Percentiles rank a stretch among this genome's conserved stretches.
Evolutionary conservation across 129 eudicot species (phyloP).

Genomic region (Chrysanthemum lavandulifolium): DNA sequence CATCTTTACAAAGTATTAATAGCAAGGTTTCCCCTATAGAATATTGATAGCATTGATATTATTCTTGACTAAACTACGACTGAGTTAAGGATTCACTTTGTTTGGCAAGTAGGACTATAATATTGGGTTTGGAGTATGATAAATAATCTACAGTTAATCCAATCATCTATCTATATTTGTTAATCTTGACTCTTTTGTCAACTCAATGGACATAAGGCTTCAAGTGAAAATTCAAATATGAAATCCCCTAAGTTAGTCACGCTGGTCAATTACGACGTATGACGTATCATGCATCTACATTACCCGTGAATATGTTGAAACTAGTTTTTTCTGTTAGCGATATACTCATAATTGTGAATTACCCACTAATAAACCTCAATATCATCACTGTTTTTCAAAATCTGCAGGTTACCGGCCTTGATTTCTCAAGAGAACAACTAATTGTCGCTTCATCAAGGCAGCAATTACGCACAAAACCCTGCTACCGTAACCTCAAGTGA

Average conservation of each 20-base stretch:
- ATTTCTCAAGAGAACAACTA: constrained; percentile 85
- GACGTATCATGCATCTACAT: neutral
- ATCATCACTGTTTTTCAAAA: neutral
- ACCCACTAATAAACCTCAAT: neutral
- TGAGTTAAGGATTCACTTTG: too few relatives aligned
- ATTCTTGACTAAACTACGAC: too few relatives aligned
- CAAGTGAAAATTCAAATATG: neutral
- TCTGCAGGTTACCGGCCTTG: constrained; percentile 75
- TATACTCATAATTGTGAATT: neutral
- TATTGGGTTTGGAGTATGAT: too few relatives aligned
- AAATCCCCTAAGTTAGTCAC: neutral
- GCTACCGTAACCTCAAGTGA: constrained; percentile 86
- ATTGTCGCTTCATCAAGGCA: constrained; percentile 73
- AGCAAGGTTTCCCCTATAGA: neutral
- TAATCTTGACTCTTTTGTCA: neutral
- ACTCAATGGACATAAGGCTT: neutral
- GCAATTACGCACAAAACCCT: constrained; percentile 45
- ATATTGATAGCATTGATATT: too few relatives aligned
- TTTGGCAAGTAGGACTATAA: too few relatives aligned
- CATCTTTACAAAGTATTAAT: neutral
- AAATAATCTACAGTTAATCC: too few relatives aligned
- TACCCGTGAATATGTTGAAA: neutral
- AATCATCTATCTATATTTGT: too few relatives aligned
- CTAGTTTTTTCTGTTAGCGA: neutral
- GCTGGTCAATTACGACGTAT: neutral